Conservation (phyloP, 768 basidiomycete species). For the Tylopilus balloui region DNA sequence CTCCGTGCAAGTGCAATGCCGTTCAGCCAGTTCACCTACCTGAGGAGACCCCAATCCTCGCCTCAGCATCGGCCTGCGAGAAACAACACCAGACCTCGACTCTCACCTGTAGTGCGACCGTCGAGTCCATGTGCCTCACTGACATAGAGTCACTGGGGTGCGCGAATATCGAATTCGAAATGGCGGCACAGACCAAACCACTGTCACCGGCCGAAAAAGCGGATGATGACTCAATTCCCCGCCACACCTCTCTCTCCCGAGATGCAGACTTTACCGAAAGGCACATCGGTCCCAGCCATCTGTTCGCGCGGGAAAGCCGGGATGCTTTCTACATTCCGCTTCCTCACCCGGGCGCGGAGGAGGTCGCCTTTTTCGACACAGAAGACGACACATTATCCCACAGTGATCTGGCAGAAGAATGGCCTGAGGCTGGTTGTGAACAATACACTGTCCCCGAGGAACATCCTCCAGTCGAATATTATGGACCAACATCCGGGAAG, state of each 20-base stretch:
- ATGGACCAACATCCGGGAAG: background rate
- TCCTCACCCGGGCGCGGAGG: conserved; percentile 13
- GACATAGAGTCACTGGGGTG: background rate
- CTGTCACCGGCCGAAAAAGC: background rate
- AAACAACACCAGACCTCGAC: background rate
- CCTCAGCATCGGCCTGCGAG: background rate
- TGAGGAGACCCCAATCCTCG: background rate
- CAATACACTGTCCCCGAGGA: background rate
- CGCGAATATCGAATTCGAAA: background rate
- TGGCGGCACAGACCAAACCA: background rate
- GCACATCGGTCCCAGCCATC: background rate
- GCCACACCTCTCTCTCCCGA: background rate
- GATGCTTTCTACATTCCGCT: conserved; percentile 9
- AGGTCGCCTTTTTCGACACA: conserved; percentile 17
- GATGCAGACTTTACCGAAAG: background rate
- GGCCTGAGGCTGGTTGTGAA: background rate
- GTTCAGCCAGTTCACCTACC: background rate
- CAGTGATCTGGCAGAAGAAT: background rate
- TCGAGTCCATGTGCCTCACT: background rate
- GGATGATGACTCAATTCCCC: background rate
- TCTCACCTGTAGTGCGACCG: background rate
- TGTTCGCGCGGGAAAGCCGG: conserved; percentile 1
- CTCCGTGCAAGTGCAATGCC: background rate
- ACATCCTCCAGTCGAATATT: background rate
- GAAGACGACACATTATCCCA: background rate